Evolutionary conservation across 2,329 filamentous ascomycete species (phyloP), one percentile per base, ranked within the genome.

Genomic region (Fusarium austroafricanum): DNA sequence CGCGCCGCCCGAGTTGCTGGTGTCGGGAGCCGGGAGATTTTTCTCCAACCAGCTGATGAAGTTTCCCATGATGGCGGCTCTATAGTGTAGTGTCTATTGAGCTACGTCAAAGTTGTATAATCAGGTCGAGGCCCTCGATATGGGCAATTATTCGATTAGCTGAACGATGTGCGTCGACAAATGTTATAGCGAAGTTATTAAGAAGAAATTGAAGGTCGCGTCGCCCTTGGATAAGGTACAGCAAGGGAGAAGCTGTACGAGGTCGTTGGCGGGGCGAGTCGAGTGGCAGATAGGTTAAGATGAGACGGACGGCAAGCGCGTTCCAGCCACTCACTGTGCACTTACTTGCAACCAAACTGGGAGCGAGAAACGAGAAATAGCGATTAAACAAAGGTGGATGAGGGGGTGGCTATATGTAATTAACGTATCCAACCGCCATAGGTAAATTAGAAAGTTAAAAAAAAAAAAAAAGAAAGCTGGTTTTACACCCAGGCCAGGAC

Each of bases 1-100:
- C n/a, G 72, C 73, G 10, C 71, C 71, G 47, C 75, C 75, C 53
- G 70, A 61, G 26, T 67, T 67, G 29, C 29, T 31, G 29, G 29
- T 31, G 28, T 46, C 45, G 68, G 69, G 37, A 64, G 53, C 47
- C 28, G 73, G 69, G 43, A 77, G 55, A 57, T 79, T 76, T 6
- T 73, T 55, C 55, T 79, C 72, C 64, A 81, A 74, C 79, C 79
- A 81, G 49, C 75, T 77, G 61, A 81, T 78, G 49, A 81, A 80
- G 63, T 70, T 65, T 58, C 78, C 77, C 79, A 80, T 80, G 52
- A 60, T 75, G 67, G 53, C 67, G 70, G 64, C 56, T 50, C 56
- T 59, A 54, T 55, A 52, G 49, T 26, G 26, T 26, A 8, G 26
- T 26, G 7, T 26, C 26, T 26, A 26, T 26, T 26, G 26, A 62